Percentiles rank a stretch among this genome's conserved stretches.
phyloP scores from a whole-genome alignment of 2,329 filamentous ascomycete genomes.

The Paracoccidioides brasiliensis region DNA sequence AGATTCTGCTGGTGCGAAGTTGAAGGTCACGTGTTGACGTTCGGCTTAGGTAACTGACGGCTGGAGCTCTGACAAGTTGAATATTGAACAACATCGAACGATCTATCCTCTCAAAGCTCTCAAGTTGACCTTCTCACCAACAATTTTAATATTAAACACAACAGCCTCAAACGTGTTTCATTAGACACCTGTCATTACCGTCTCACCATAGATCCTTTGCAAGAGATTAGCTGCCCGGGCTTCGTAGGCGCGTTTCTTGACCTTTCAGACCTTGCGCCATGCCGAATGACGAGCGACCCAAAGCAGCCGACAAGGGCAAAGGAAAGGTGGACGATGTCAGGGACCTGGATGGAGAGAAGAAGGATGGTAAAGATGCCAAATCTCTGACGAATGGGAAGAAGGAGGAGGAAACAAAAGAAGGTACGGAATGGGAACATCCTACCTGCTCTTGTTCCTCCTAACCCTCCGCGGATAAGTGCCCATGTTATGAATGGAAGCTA shows the following conservation, averaged over 20 bases:
- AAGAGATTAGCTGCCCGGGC: background rate
- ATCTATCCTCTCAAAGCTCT: background rate
- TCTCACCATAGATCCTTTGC: background rate
- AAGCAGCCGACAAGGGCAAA: conserved; percentile 87
- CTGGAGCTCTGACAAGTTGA: background rate
- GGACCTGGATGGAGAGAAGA: conserved; percentile 44
- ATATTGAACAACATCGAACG: background rate
- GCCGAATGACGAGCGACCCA: conserved; percentile 83
- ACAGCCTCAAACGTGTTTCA: background rate
- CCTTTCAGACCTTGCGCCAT: conserved; percentile 36
- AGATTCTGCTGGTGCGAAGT: too few relatives aligned
- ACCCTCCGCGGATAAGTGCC: background rate
- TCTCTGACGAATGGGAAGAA: conserved; percentile 60
- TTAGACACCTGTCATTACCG: background rate
- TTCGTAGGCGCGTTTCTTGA: background rate
- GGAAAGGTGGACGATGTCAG: conserved; percentile 66
- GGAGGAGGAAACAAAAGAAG: conserved; percentile 53
- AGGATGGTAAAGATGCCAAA: conserved; percentile 54
- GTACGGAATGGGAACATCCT: conserved; percentile 30
- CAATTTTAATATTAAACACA: background rate
- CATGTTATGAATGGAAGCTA: conserved; percentile 15
- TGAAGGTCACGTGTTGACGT: background rate
- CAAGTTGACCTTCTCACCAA: background rate
- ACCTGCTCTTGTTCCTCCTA: background rate
- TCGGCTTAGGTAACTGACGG: background rate